Evolutionary conservation across 2,329 filamentous ascomycete species (phyloP), one percentile per base, ranked within the genome.

Genomic region (Aureobasidium melanogenum): DNA sequence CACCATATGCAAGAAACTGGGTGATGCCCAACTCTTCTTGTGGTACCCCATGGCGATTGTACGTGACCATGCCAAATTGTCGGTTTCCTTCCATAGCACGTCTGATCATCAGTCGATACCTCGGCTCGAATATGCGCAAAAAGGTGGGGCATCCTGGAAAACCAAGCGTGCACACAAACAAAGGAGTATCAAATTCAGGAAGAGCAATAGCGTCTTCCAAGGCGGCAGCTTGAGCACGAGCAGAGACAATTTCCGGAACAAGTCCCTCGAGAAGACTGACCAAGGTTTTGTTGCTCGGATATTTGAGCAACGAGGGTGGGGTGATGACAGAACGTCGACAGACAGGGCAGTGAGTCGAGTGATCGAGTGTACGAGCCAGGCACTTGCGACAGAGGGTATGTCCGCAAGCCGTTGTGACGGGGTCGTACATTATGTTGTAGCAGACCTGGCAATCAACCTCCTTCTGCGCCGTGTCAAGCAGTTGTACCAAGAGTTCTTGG

Each of bases 381-480:
- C 92, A 97, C 63, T 83, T 82, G 22, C 88, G 85, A 72, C 92
- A 97, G 68, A 94, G 93, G 0, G 91, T 96, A 72, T 97, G 92
- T 1, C 92, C 92, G 68, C 92, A 97, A 1, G 84, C 80, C 0
- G 90, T 95, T 0, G 91, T 96, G 56, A 92, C 78, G 0, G 92
- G 91, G 64, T 96, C 88, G 63, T 91, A 77, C 71, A 93, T 88
- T 24, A 95, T 74, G 43, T 85, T 83, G 72, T 93, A 95, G 74
- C 92, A 96, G 62, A 96, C 85, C 68, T 94, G 89, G 66, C 92
- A 97, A 69, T 96, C 91, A 69, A 95, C 78, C 70, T 96, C 91
- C 17, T 79, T 78, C 63, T 86, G 83, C 3, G 84, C 79, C 1
- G 79, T 76, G 28, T 87, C 82, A 67, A 84, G 84, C 15, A 94